Base-by-base conservation (phyloP, 2,329 filamentous ascomycete species). In the Eurotiales sp. region DNA sequence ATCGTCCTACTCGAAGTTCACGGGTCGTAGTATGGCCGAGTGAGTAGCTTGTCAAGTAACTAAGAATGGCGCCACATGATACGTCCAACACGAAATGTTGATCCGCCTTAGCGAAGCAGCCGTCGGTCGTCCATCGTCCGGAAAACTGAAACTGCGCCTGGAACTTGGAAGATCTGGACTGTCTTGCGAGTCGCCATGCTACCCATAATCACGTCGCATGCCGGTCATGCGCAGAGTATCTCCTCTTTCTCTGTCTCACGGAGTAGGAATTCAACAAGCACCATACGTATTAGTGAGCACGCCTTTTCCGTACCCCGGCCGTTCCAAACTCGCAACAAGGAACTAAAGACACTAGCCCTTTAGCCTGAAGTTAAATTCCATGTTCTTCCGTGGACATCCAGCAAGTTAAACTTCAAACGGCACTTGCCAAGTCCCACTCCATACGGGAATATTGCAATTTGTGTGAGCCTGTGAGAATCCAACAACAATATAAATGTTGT, bases 251-350 rank as follows among this genome's bases (percentile, higher is more conserved):
- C n/a, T n/a, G n/a, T n/a, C n/a, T n/a, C n/a, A n/a, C n/a, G n/a
- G n/a, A n/a, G n/a, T n/a, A n/a, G n/a, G n/a, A n/a, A n/a, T n/a
- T n/a, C n/a, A n/a, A n/a, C n/a, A n/a, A n/a, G n/a, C n/a, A n/a
- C n/a, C n/a, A n/a, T n/a, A n/a, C n/a, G n/a, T n/a, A n/a, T n/a
- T n/a, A n/a, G 8, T 5, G 21, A 42, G 21, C 21, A 27, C 8
- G 3, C 3, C 15, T 42, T 42, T 21, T 23, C 7, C n/a, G 15
- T 53, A 49, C 51, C 51, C 51, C 51, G 40, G 51, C 30, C 34
- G 51, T 53, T 45, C 51, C 46, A 53, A 49, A 49, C 40, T 53
- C 42, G 27, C 21, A 36, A 47, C 8, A 34, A 23, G 37, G 46
- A 21, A 43, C 46, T 50, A 42, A 43, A 43, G 10, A 21, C 32